Evolutionary conservation across 2,329 filamentous ascomycete genomes (phyloP).

Genomic region (Claviceps arundinis): DNA sequence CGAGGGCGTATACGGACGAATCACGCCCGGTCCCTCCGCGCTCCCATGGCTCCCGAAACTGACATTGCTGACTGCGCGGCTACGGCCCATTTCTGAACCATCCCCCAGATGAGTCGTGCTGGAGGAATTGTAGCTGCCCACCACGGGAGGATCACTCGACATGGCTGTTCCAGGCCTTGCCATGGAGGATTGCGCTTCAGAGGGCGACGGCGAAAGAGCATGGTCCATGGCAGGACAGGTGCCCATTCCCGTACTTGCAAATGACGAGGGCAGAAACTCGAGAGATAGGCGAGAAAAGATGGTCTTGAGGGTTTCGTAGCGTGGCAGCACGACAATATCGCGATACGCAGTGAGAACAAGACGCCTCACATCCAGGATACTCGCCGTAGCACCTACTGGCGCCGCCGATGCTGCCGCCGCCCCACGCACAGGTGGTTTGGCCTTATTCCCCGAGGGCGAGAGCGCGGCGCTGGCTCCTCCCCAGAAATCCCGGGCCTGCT

Average conservation of each 20-base stretch:
- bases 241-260: slow-evolving; percentile 35
- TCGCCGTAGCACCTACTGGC: slow-evolving; percentile 15
- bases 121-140: slow-evolving; percentile 70
- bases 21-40: slow-evolving; percentile 20
- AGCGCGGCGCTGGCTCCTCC: slow-evolving; percentile 46
- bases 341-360: slow-evolving; percentile 81
- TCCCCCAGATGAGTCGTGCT: slow-evolving; percentile 67
- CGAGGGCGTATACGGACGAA: slow-evolving; percentile 39
- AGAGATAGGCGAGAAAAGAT: slow-evolving; percentile 84
- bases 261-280: slow-evolving; percentile 52
- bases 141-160: slow-evolving; percentile 52
- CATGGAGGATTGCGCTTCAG: slow-evolving; percentile 31
- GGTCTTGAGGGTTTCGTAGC: slow-evolving; percentile 76
- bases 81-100: slow-evolving; percentile 45
- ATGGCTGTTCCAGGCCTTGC: slow-evolving; percentile 59
- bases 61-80: slow-evolving; percentile 77
- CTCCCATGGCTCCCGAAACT: slow-evolving; percentile 45
- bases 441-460: slow-evolving; percentile 19
- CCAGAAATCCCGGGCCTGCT: slow-evolving; percentile 86
- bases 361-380: slow-evolving; percentile 69
- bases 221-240: slow-evolving; percentile 38
- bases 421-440: slow-evolving; percentile 19
- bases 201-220: slow-evolving; percentile 37
- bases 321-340: slow-evolving; percentile 75
- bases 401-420: not conserved